Evolutionary conservation across 352 stramenopile genomes (phyloP), one percentile per base, ranked within the genome.

Genomic region (Pythium utonaiense): DNA sequence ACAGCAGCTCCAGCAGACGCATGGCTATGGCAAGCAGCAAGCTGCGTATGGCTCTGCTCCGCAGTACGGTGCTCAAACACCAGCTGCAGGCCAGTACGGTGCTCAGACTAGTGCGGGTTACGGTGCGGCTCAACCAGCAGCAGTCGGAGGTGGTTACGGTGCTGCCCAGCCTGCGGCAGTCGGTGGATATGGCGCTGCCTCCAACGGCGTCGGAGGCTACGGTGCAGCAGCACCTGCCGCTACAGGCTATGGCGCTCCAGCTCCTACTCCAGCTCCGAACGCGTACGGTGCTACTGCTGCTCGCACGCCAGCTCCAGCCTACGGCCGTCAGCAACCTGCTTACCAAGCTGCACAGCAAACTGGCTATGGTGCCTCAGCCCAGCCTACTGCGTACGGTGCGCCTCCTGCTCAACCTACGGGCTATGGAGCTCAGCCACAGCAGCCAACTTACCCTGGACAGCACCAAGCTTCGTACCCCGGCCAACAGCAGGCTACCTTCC

Each of bases 1-100:
- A 41, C 81, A 79, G 30, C 78, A 86, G 24, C 76, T 84, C 8
- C 64, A 83, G 42, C 72, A 84, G 36, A 53, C 80, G 10, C 70
- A 82, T 16, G 73, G 80, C 7, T 75, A 80, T 16, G 57, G 65
- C 9, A 69, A 67, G 14, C 70, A 74, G 33, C 21, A 67, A 66
- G 13, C 66, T 67, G 17, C 49, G 21, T 49, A 58, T 55, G 53
- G 55, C 36, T 48, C 57, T 16, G 14, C 54, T 34, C n/a, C 24
- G 1, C 57, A 57, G 36, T 64, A 53, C 36, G 68, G 70, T 17
- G 40, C 40, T 47, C 40, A 47, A 21, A 19, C 40, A 7, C 64
- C 55, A 14, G 53, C 61, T 44, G 68, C 54, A 34, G 73, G 69
- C 21, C 77, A 86, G 47, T 89, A 78, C 49, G 69, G 66, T 40